Evolutionary conservation across 2,329 filamentous ascomycete species (phyloP), one percentile per base, ranked within the genome.

Genomic region (Elsinoe fawcettii): DNA sequence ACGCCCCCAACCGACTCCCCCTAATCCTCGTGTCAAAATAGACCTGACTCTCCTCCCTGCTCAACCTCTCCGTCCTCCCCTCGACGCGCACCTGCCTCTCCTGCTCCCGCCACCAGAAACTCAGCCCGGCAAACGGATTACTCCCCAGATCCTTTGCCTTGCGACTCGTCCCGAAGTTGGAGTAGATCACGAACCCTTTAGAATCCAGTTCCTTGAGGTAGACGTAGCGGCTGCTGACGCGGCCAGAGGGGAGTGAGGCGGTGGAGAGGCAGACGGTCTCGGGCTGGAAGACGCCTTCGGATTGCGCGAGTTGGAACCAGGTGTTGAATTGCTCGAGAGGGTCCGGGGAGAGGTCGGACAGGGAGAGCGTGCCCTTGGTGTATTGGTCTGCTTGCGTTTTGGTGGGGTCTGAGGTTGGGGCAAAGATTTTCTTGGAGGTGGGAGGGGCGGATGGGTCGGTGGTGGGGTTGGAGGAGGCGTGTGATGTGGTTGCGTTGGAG

Each of bases 141-240:
- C 73, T 78, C 20, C 75, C 78, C 5, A 93, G 74, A 69, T 96
- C 89, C 51, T 73, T 67, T 0, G 84, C 81, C 75, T 85, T 83
- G 25, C 80, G 74, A 59, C 84, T 88, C 0, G 88, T 93, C 60
- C 83, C 90, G 76, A 91, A 92, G 72, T 99, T 99, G 67, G 83
- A 87, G 78, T 97, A 99, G 51, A 99, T 79, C 43, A 97, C 90
- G 73, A 95, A 99, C 14, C 91, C 90, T 18, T 70, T 73, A 4
- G 77, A 72, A 71, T 97, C 91, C 22, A 97, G 83, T 76, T 97
- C 93, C 74, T 99, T 99, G 63, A 99, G 80, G 74, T 97, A 99
- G 36, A 99, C 90, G 64, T 90, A 80, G 59, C 93, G 88, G 2
- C 88, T 85, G 47, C 84, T 90, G 18, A 97, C 87, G 47, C 87